Evolutionary conservation across 441 rosid species (phyloP), one percentile per base, ranked within the genome.

Genomic region (Lepidium campestre): DNA sequence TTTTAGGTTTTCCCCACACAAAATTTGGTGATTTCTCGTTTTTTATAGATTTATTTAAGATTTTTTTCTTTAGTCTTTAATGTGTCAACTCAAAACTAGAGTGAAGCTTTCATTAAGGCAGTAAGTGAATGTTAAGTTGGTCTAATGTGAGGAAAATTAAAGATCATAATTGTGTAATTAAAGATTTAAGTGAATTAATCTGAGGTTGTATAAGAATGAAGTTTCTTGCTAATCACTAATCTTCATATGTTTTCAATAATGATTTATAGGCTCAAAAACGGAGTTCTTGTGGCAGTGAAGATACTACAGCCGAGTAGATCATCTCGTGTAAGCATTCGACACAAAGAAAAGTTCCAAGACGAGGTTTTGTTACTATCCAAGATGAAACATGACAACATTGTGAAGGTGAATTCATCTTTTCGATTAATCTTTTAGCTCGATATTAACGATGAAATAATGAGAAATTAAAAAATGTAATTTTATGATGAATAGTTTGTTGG

Each of bases 301-400:
- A 15, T 83, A 10, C 46, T 86, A 29, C 82, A 78, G 60, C 90
- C 87, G 8, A 50, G 72, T 68, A 78, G 60, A 56, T 67, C 80
- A 27, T 49, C 75, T 37, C 73, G 68, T 58, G 77, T 69, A 22
- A 70, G 58, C 54, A 62, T 45, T 34, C 67, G 76, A 3, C 77
- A 70, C 40, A 85, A 82, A 67, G 70, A 67, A 68, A 77, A 45
- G 15, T 86, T 89, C 61, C 80, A 76, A 64, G 80, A 83, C 55
- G 93, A 89, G 71, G 88, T 89, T 63, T 9, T 70, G 19, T n/a
- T 82, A 48, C 79, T 83, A 56, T 77, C 96, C 20, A 80, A 53
- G 55, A 47, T 73, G 65, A 68, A 78, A 18, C 93, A 86, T 75
- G 75, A 73, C 13, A 89, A 84, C 48, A 71, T 86, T 68, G 80